phyloP scores from a whole-genome alignment of 139 green algal genomes.

The Chlamydomonas incerta region DNA sequence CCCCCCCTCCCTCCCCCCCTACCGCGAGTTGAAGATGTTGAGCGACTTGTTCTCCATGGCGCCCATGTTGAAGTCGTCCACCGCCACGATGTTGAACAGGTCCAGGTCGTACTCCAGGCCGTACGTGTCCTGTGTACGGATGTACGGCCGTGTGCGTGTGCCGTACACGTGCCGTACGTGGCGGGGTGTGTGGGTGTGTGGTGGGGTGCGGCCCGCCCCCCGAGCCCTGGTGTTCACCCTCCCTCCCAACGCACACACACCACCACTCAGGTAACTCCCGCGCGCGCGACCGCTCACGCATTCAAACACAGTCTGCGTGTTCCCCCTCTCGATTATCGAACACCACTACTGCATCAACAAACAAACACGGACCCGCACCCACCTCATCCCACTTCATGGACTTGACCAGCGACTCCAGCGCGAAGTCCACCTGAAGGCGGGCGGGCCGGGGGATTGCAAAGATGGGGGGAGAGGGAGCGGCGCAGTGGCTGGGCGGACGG shows the following conservation, averaged over 20 bases:
- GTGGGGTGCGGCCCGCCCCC: too few relatives aligned
- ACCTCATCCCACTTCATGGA: slow-evolving; percentile 93
- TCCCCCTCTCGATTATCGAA: too few relatives aligned
- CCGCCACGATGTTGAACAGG: slow-evolving; percentile 94
- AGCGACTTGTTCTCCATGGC: slow-evolving; percentile 99
- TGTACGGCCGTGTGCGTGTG: not conserved
- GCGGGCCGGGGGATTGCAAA: too few relatives aligned
- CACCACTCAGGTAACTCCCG: too few relatives aligned
- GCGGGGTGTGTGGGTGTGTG: too few relatives aligned
- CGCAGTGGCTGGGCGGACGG: too few relatives aligned
- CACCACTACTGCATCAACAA: not conserved
- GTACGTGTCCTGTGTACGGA: not conserved
- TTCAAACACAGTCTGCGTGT: too few relatives aligned
- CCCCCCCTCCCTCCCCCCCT: not conserved
- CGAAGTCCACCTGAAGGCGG: slow-evolving; percentile 82
- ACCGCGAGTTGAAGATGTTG: slow-evolving; percentile 95
- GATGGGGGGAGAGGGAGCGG: too few relatives aligned
- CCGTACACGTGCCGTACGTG: too few relatives aligned
- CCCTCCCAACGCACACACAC: too few relatives aligned
- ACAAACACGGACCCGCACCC: not conserved
- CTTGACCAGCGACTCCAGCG: slow-evolving; percentile 93
- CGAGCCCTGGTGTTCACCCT: too few relatives aligned
- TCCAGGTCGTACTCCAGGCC: slow-evolving; percentile 98
- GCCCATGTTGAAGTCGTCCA: slow-evolving; percentile 99
- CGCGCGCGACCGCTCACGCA: too few relatives aligned